These are phyloP conservation scores for Tulasnella sp. DNA, from an alignment of 768 basidiomycete genomes.

Conservation along the genomic window DNA sequence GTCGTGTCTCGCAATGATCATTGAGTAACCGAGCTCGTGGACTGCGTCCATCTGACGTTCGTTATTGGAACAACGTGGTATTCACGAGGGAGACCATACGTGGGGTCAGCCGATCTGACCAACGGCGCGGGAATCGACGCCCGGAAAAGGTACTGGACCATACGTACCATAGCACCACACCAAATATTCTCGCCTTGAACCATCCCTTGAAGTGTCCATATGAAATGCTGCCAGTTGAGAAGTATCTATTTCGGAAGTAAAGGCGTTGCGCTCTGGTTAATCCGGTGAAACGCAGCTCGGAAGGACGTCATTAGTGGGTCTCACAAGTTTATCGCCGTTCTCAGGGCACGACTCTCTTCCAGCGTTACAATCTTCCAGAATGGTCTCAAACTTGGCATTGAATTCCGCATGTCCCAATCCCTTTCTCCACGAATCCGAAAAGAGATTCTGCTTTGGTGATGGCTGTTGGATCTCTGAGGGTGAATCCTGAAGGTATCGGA, in stretches of 20 bases:
- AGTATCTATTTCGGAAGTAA: background rate
- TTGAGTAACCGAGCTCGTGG: slow-evolving; percentile 13
- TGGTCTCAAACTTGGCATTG: background rate
- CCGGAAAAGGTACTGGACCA: background rate
- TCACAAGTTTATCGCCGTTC: background rate
- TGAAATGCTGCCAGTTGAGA: slow-evolving; percentile 11
- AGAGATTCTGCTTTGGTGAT: background rate
- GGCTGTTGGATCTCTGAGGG: background rate
- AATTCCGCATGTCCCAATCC: background rate
- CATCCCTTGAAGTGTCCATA: background rate
- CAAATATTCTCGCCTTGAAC: slow-evolving; percentile 23
- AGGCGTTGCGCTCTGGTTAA: background rate
- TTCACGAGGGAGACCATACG: background rate
- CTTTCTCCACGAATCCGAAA: background rate
- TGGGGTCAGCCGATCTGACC: background rate
- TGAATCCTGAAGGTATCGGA: no score
- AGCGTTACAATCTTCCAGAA: background rate
- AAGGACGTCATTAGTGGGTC: background rate
- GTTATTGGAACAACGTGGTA: background rate
- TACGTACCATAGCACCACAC: background rate
- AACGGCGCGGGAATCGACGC: background rate
- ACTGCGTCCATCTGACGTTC: slow-evolving; percentile 6
- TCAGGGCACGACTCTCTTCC: background rate
- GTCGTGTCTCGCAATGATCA: background rate
- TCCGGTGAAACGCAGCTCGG: background rate